Percentiles rank a stretch among this genome's conserved stretches.
phyloP scores from a whole-genome alignment of 768 basidiomycete genomes.

The Holtermannia corniformis region DNA sequence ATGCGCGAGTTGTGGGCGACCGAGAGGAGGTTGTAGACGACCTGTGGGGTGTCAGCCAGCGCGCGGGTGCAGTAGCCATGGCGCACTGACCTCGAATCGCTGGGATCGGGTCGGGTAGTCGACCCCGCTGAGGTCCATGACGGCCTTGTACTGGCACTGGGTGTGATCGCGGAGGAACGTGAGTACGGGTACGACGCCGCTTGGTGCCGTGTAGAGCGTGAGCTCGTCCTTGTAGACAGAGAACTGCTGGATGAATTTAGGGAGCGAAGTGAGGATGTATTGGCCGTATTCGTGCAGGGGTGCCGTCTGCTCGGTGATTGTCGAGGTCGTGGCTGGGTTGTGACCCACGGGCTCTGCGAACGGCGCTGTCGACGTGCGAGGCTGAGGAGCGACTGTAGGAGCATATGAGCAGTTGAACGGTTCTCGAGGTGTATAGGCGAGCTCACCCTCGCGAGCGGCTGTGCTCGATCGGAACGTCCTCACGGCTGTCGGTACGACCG shows the following conservation, averaged over 20 bases:
- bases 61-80: background rate
- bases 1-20: constrained; percentile 69
- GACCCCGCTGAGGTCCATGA: constrained; percentile 89
- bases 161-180: constrained; percentile 91
- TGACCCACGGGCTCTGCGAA: constrained; percentile 83
- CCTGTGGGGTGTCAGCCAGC: constrained; percentile 26
- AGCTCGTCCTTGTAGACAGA: constrained; percentile 94
- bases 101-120: constrained; percentile 90
- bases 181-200: constrained; percentile 70
- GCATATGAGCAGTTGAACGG: constrained; percentile 1
- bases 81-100: constrained; percentile 62
- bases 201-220: constrained; percentile 74
- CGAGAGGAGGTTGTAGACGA: constrained; percentile 90
- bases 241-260: constrained; percentile 97
- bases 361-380: constrained; percentile 47
- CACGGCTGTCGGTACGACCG: constrained; percentile 1
- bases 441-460: constrained; percentile 5
- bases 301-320: constrained; percentile 51
- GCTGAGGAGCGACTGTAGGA: constrained; percentile 7
- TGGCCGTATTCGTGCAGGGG: constrained; percentile 83
- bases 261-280: constrained; percentile 83
- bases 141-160: constrained; percentile 83
- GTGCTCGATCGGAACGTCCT: constrained; percentile 13
- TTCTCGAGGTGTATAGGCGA: background rate
- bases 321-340: constrained; percentile 66